Evolutionary conservation across 225 moss, liverwort and hornwort species (phyloP).

Genomic region (Asterella californica): DNA sequence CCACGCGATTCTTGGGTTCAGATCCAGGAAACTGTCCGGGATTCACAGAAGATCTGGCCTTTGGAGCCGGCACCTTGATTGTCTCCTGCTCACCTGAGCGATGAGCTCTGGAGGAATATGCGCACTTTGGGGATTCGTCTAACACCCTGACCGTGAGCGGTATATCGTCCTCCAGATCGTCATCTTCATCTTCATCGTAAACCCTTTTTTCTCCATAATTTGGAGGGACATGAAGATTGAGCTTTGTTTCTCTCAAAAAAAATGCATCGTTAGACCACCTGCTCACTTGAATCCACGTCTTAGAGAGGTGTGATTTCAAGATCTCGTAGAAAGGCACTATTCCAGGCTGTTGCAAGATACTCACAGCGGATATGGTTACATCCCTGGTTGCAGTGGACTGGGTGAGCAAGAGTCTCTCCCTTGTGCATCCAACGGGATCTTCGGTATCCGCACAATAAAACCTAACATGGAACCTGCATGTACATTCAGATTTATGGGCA

Average conservation of each 20-base stretch:
- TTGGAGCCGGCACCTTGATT: not conserved
- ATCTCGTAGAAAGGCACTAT: slow-evolving; percentile 16
- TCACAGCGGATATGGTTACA: slow-evolving; percentile 17
- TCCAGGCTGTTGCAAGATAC: slow-evolving; percentile 31
- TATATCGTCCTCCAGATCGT: not conserved
- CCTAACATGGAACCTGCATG: slow-evolving; percentile 18
- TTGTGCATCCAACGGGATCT: not conserved
- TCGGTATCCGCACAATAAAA: slow-evolving; percentile 11
- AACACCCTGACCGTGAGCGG: not conserved
- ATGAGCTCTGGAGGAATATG: not conserved
- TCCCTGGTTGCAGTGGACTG: not conserved
- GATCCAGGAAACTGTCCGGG: not conserved
- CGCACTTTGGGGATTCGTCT: not conserved
- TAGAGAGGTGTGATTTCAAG: slow-evolving; percentile 16
- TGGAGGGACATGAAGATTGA: not conserved
- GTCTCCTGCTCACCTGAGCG: not conserved
- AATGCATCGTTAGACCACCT: slow-evolving; percentile 31
- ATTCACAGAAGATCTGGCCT: not conserved
- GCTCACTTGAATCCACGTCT: not conserved
- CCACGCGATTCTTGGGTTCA: not conserved
- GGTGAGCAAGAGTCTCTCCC: not conserved
- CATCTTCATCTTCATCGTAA: not conserved
- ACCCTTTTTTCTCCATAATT: slow-evolving; percentile 3
- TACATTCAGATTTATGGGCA: slow-evolving; percentile 17
- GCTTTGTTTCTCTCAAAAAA: slow-evolving; percentile 25